Evolutionary conservation across 2,329 filamentous ascomycete species (phyloP), one percentile per base, ranked within the genome.

Genomic region (Arthrinium puccinioides): DNA sequence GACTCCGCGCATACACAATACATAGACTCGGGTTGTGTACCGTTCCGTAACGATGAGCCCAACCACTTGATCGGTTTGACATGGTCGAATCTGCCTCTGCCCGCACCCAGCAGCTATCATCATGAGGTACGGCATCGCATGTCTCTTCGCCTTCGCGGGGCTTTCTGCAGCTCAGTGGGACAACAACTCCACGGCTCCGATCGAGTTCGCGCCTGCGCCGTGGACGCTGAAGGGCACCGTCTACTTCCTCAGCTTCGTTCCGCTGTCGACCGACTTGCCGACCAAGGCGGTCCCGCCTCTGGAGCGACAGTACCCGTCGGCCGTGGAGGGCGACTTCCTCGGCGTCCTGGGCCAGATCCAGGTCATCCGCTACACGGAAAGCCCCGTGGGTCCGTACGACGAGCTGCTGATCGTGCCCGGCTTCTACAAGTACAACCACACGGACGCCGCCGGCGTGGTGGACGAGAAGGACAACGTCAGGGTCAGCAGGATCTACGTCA

Each of bases 401-500:
- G 56, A 60, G 43, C 38, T 60, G 19, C 29, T 53, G 16, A 40
- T 59, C 11, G 30, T 56, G 2, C 56, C 57, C 0, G 57, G 57
- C 4, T 43, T 40, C 26, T 57, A 49, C 27, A 40, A 38, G n/a
- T 42, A 44, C 24, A 44, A 30, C 4, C 28, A 39, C 9, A 36
- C 21, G 9, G 32, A 37, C 16, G 32, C 19, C 19, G 9, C 18
- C n/a, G 27, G 32, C 32, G 10, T 29, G 25, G 14, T 15, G 8
- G 16, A 37, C 20, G 28, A 37, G 35, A 20, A 30, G 9, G n/a
- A 27, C 14, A 52, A 56, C 36, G 36, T 48, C 32, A 47, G 55
- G n/a, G 46, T 56, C 23, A 55, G 55, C 16, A 52, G 52, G 27
- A 55, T 60, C 11, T 60, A 56, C 43, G 58, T 60, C 23, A 57